These are phyloP conservation scores for Colletotrichum costaricense DNA, from an alignment of 2,329 filamentous ascomycete genomes.

Conservation along the genomic window DNA sequence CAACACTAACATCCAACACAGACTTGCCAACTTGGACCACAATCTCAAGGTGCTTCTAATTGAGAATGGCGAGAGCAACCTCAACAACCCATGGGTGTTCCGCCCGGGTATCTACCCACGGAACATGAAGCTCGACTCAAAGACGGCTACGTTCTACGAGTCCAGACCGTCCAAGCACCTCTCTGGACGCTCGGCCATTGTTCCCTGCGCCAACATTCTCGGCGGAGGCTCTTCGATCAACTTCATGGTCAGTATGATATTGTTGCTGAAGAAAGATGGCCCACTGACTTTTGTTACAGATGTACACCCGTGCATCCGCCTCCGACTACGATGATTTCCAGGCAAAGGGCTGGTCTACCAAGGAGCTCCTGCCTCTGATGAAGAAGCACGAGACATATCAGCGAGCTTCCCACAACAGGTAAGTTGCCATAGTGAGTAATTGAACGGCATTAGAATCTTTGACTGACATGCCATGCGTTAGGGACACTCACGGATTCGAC, in stretches of 20 bases:
- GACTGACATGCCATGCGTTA: conserved; percentile 37
- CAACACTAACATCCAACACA: conserved; percentile 52
- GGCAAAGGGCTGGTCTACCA: conserved; percentile 81
- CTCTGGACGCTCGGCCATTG: conserved; percentile 75
- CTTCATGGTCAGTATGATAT: conserved; percentile 68
- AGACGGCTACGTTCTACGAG: conserved; percentile 85
- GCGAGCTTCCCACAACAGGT: conserved; percentile 69
- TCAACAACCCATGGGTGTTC: conserved; percentile 84
- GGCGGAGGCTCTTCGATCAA: conserved; percentile 82
- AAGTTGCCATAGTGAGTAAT: conserved; percentile 18
- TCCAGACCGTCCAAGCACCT: conserved; percentile 80
- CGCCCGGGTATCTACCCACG: conserved; percentile 81
- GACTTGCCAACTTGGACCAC: conserved; percentile 80
- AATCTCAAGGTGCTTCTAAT: conserved; percentile 78
- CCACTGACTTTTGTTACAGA: conserved; percentile 53
- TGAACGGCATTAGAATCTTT: background rate
- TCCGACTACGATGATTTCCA: conserved; percentile 85
- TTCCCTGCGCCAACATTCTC: conserved; percentile 79
- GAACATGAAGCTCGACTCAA: conserved; percentile 84
- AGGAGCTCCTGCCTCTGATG: conserved; percentile 81
- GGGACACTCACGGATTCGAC: conserved; percentile 79
- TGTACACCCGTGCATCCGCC: conserved; percentile 79
- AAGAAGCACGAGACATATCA: conserved; percentile 86
- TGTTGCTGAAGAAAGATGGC: background rate
- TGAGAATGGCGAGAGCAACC: conserved; percentile 77